Base-by-base conservation (phyloP, 352 stramenopile species). In the Pythium aphanidermatum region DNA sequence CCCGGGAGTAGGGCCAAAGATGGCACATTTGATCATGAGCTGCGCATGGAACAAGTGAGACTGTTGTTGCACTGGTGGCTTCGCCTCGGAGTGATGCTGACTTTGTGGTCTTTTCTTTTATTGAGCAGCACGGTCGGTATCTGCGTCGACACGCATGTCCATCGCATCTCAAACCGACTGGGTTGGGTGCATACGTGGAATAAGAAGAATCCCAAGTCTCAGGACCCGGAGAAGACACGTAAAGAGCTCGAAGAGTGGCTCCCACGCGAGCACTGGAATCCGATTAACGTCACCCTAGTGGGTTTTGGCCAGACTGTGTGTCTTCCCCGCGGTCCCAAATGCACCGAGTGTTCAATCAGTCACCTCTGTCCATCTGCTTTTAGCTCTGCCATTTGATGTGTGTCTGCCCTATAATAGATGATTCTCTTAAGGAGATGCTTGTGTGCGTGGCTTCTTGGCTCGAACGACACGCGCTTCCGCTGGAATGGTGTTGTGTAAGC, bases 111-210 rank as follows among this genome's bases (percentile, higher is more conserved):
- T 28, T 41, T 47, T 12, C 24, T 23, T 46, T 19, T 16, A 51
- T 54, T 63, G 16, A 47, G 52, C 20, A 83, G 76, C 24, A 88
- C 72, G 13, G 60, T 83, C 10, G 95, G 95, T 28, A 98, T 99
- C 58, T 96, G 93, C 36, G 92, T 99, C 12, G 95, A 99, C 58
- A 98, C 95, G 31, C 95, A 99, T 60, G 96, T 99, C 58, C 95
- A 98, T 63, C 88, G 95, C 24, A 97, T 99, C 43, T 94, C 93
- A 30, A 98, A 98, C 61, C 84, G 91, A 32, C 71, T 99, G 2
- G 75, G 84, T 25, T 99, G 93, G 93, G 92, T 97, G 9, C 73
- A 86, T 14, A 86, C 80, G 13, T 91, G 73, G 63, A 96, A 96
- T 46, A 94, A 70, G 46, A 68, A 62, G 45, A 86, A 84, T 40